phyloP scores from a whole-genome alignment of 192 early-diverging fungal species.

The Chytriomyces confervae region DNA sequence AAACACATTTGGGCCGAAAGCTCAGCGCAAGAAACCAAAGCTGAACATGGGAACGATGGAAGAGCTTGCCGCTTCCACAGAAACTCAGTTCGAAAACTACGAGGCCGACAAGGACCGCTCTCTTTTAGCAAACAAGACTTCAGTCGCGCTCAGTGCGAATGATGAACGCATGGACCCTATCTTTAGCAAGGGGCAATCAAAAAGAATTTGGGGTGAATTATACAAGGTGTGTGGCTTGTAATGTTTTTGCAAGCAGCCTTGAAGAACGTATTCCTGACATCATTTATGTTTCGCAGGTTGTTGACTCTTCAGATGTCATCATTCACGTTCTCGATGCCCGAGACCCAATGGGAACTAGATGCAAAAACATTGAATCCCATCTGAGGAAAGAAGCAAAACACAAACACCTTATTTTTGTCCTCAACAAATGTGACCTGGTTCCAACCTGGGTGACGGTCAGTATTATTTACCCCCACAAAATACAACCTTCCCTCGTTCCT shows the following conservation, averaged over 20 bases:
- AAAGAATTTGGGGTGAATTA: slow-evolving; percentile 98
- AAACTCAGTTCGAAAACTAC: slow-evolving; percentile 57
- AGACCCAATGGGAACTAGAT: slow-evolving; percentile 95
- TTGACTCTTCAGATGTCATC: slow-evolving; percentile 93
- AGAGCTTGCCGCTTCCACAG: slow-evolving; percentile 76
- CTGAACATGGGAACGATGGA: slow-evolving; percentile 74
- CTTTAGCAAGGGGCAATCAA: slow-evolving; percentile 92
- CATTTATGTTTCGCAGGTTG: slow-evolving; percentile 55
- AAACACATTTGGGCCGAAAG: slow-evolving; percentile 92
- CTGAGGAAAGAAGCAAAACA: slow-evolving; percentile 91
- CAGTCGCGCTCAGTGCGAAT: slow-evolving; percentile 41
- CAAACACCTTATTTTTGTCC: slow-evolving; percentile 94
- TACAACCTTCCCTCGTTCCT: slow-evolving; percentile 4
- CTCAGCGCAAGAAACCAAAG: slow-evolving; percentile 95
- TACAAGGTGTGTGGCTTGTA: slow-evolving; percentile 72
- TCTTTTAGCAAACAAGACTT: slow-evolving; percentile 71
- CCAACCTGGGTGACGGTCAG: slow-evolving; percentile 97
- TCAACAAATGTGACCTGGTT: slow-evolving; percentile 99
- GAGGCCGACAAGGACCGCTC: slow-evolving; percentile 69
- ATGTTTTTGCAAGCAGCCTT: background rate
- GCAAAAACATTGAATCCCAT: slow-evolving; percentile 88
- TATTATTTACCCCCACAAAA: slow-evolving; percentile 18
- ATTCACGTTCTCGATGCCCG: slow-evolving; percentile 98
- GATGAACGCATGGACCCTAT: slow-evolving; percentile 85
- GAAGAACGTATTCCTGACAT: slow-evolving; percentile 10